Evolutionary conservation across 768 basidiomycete genomes (phyloP).

Genomic region (Panaeolus cyanescens): DNA sequence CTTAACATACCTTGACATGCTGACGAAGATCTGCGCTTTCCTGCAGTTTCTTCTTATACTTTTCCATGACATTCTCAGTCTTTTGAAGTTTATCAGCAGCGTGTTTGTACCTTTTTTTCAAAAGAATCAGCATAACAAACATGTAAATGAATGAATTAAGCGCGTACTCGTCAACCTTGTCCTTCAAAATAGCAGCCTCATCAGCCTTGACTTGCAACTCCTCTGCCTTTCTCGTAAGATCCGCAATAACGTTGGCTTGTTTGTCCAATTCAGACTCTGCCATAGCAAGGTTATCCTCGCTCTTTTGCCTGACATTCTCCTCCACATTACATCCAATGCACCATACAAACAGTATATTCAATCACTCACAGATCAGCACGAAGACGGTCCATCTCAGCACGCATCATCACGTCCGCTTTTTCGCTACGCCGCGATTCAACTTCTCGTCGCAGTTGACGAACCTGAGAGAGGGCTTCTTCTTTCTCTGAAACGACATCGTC

Average conservation of each 20-base stretch:
- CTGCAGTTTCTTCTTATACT: constrained; percentile 98
- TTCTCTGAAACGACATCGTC: constrained; percentile 81
- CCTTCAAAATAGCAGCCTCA: constrained; percentile 79
- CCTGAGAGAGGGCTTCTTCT: constrained; percentile 67
- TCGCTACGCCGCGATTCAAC: constrained; percentile 62
- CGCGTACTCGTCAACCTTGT: constrained; percentile 91
- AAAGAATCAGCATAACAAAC: constrained; percentile 1
- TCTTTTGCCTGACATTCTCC: constrained; percentile 73
- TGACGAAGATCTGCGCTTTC: constrained; percentile 90
- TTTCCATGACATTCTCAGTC: constrained; percentile 97
- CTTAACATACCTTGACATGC: constrained; percentile 66
- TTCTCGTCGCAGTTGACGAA: constrained; percentile 63
- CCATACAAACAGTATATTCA: background rate
- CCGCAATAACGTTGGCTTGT: constrained; percentile 65
- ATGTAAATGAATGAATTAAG: background rate
- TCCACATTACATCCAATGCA: constrained; percentile 21
- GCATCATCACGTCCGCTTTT: constrained; percentile 75
- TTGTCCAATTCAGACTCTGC: constrained; percentile 85
- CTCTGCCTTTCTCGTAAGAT: constrained; percentile 77
- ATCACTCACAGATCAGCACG: constrained; percentile 79
- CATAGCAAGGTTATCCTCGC: constrained; percentile 86
- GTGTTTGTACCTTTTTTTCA: constrained; percentile 72
- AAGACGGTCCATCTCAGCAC: constrained; percentile 81
- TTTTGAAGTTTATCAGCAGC: constrained; percentile 91
- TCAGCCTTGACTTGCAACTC: constrained; percentile 81